Evolutionary conservation across 257 asterid species (phyloP), one percentile per base, ranked within the genome.

Genomic region (Nicotiana tomentosiformis): DNA sequence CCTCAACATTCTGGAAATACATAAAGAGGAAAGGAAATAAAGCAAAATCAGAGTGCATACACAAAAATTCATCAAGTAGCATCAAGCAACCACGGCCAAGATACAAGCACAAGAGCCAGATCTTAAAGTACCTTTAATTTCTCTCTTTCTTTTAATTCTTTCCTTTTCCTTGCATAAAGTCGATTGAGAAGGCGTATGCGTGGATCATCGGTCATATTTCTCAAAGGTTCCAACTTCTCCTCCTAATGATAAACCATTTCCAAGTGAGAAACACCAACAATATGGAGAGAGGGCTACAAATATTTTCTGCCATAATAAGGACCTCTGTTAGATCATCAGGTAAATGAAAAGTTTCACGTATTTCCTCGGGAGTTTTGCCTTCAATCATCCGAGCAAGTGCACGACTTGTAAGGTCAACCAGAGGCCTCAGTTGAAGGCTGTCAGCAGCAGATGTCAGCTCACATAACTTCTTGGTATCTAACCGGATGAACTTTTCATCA

Each of bases 261-360:
- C 43, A 49, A 74, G 62, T 74, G 23, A 74, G 79, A 20, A 74
- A 49, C 37, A 74, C 62, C 43, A 74, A 46, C 62, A 23, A 49
- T 23, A 72, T 46, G 37, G 79, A 15, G 61, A 0, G 20, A 7
- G 57, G 60, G 3, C 37, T 74, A 23, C 39, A 74, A 74, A 23
- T 49, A 74, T 46, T 23, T 14, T 43, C 3, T 23, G 15, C 23
- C 35, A 49, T 62, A 74, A 74, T 14, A 49, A 20, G 62, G 90
- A 94, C 99, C 99, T 94, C 98, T 87, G 99, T 94, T 83, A 96
- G 97, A 91, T 96, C 99, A 89, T 96, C 98, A 8, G 99, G 98
- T 78, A 93, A 90, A 87, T 93, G 97, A 87, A 94, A 93, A 84
- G 92, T 91, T 86, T 93, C 97, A 33, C 98, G 91, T 87, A 94